Base-by-base conservation (phyloP, 495 filamentous ascomycete species). In the Thozetella sp. region DNA sequence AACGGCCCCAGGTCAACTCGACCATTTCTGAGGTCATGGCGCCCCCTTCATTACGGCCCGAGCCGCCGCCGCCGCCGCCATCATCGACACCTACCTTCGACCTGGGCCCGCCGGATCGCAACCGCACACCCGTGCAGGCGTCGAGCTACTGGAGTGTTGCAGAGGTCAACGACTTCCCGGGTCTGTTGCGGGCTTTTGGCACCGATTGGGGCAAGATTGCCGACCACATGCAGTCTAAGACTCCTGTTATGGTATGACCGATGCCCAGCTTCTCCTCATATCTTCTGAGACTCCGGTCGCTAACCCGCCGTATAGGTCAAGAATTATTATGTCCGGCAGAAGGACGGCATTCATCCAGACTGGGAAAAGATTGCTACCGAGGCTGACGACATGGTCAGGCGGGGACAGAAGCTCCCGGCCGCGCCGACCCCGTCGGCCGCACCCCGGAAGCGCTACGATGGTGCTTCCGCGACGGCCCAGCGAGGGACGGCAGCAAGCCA, bases 131-230 rank as follows among this genome's bases (percentile, higher is more conserved):
- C 3, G 70, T 83, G 56, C 86, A 86, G 53, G 86, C 92, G 6
- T 96, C 92, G 1, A 97, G 95, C 69, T 99, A 99, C 72, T 99
- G 95, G 95, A 97, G 94, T 62, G 95, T 98, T 24, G 88, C 90
- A 1, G 95, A 99, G 71, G 84, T 89, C 26, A 86, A 78, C 22
- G 92, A 97, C 68, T 98, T 99, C 67, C 87, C 87, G 0, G 81
- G 80, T 24, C 75, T 93, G 54, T 78, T 98, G 46, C 85, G 78
- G 51, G 85, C 94, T 57, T 98, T 91, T 79, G 95, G 95, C 53
- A 93, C 91, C 2, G 90, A 98, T 73, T 99, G 92, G 81, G 79
- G 80, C 56, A 83, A 85, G 6, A 97, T 99, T 69, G 92, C 95
- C 15, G 79, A 81, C 40, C 86, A 90, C 46, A 95, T 98, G 90